Evolutionary conservation across 805 yeast genomes (phyloP), one percentile per base, ranked within the genome.

Genomic region (Saturnispora diversa): DNA sequence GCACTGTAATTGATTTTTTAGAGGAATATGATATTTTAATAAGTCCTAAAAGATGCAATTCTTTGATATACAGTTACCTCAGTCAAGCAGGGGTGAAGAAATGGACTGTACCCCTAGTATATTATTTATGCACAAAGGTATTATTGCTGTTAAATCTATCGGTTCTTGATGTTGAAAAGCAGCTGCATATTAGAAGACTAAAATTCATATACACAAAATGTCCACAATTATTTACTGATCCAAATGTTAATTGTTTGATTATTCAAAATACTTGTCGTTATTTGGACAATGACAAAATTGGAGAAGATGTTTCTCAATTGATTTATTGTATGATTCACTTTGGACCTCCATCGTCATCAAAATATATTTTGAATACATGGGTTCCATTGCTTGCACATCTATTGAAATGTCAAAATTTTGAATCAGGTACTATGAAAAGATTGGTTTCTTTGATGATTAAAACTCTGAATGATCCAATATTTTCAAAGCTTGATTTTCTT

Each of bases 91-190:
- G 1, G 4, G 37, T 28, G 1, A 42, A 45, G 4, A 59, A 62
- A 24, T 73, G 76, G 77, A 31, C 48, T 1, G 40, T 56, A 2
- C 51, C 55, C 3, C 48, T 47, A 6, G 50, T 63, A 6, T 64
- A 64, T 44, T 71, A 72, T 49, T 36, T 73, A 2, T 30, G 60
- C 1, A 54, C 68, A n/a, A 58, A 63, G 19, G 19, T 66, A 2
- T 40, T 66, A 2, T 25, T 54, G 2, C 31, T 50, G 3, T 31
- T 69, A 2, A 49, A 53, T 0, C 17, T 42, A 1, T 40, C 65
- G 0, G 19, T 49, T 1, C 45, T 56, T 17, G 22, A 32, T 17
- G 51, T 57, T 3, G 62, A 62, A 13, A 55, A 46, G 31, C 7
- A 49, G 1, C 11, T 53, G 4, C 39, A 45, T 21, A 28, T 72